Evolutionary conservation across 2,329 filamentous ascomycete species (phyloP).

Genomic region (Xylariales sp.): DNA sequence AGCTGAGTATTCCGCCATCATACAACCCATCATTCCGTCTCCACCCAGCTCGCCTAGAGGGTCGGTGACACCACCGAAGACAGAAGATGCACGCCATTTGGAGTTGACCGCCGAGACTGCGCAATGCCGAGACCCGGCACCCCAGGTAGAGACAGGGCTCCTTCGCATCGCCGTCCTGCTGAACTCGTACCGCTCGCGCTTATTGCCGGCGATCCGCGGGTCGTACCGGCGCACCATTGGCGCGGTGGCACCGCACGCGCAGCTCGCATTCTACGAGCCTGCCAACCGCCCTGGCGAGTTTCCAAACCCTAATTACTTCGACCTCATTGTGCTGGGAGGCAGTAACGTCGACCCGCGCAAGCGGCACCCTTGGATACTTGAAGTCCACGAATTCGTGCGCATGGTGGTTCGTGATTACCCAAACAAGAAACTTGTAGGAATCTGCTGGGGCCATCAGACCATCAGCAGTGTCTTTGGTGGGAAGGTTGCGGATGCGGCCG

Average conservation of each 20-base stretch:
- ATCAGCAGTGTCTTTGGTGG: constrained; percentile 55
- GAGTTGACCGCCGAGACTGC: constrained; percentile 7
- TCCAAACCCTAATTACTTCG: constrained; percentile 54
- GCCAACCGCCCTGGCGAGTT: constrained; percentile 51
- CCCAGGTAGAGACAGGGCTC: constrained; percentile 22
- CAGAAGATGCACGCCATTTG: constrained; percentile 1
- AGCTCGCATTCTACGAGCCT: constrained; percentile 53
- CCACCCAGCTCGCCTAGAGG: constrained; percentile 23
- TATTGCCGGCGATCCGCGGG: constrained; percentile 51
- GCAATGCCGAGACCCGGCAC: constrained; percentile 13
- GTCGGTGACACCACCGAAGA: not conserved
- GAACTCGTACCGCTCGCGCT: constrained; percentile 53
- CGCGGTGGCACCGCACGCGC: constrained; percentile 46
- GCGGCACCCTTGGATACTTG: constrained; percentile 55
- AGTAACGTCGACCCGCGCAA: constrained; percentile 57
- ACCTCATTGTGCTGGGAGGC: constrained; percentile 58
- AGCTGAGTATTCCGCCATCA: constrained; percentile 15
- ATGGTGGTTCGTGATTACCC: constrained; percentile 49
- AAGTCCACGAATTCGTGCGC: constrained; percentile 55
- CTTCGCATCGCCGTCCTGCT: constrained; percentile 53
- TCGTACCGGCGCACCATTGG: constrained; percentile 52
- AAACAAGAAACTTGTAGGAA: constrained; percentile 54
- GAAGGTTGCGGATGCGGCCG: constrained; percentile 51
- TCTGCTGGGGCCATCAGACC: constrained; percentile 62
- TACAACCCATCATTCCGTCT: constrained; percentile 18